Conservation (phyloP, 805 yeast genomes). For the Dipodascus geniculatus region DNA sequence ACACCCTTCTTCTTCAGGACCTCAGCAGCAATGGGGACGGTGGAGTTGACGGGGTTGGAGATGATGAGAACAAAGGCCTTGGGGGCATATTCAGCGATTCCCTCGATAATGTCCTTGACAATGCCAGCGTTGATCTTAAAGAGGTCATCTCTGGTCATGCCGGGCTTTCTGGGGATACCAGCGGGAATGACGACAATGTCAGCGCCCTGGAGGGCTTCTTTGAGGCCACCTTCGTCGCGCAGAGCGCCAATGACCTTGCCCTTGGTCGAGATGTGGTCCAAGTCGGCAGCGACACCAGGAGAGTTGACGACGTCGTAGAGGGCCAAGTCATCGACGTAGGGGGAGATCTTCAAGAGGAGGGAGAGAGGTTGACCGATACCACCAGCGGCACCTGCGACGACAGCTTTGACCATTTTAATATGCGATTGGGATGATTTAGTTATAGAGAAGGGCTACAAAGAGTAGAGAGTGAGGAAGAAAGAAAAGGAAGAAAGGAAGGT, state of each 20-base stretch:
- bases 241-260: slow-evolving; percentile 47
- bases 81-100: slow-evolving; percentile 61
- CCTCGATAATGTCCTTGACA: slow-evolving; percentile 59
- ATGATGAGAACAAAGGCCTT: slow-evolving; percentile 70
- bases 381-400: slow-evolving; percentile 81
- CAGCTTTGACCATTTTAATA: slow-evolving; percentile 27
- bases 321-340: slow-evolving; percentile 51
- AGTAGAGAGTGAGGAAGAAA: background rate
- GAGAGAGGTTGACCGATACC: slow-evolving; percentile 93
- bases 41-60: slow-evolving; percentile 89
- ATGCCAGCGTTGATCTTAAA: slow-evolving; percentile 77
- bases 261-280: slow-evolving; percentile 69
- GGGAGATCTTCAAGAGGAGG: slow-evolving; percentile 64
- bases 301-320: slow-evolving; percentile 76
- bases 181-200: slow-evolving; percentile 87
- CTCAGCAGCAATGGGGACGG: slow-evolving; percentile 82
- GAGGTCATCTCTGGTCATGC: slow-evolving; percentile 86
- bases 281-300: slow-evolving; percentile 82
- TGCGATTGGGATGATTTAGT: background rate
- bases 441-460: background rate
- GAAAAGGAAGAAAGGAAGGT: background rate
- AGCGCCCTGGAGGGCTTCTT: slow-evolving; percentile 61
- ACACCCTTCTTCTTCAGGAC: slow-evolving; percentile 56
- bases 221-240: slow-evolving; percentile 54
- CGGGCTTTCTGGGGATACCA: slow-evolving; percentile 89